A percentile compares a stretch with the other conserved stretches of the same genome.
phyloP scores from a whole-genome alignment of 345 rosid species.

The Abelmoschus esculentus region DNA sequence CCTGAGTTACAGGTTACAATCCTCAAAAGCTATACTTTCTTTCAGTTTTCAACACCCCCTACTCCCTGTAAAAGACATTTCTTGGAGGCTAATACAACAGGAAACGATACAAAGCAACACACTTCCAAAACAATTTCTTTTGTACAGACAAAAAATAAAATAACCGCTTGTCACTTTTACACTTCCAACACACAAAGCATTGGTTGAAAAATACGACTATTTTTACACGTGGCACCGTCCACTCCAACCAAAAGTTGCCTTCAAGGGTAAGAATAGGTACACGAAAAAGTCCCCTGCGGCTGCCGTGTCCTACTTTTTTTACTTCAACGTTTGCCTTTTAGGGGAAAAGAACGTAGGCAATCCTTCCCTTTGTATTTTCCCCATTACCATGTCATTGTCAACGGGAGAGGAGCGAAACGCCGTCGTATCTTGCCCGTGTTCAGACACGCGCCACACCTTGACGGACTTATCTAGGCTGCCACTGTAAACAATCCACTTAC shows the following conservation, averaged over 20 bases:
- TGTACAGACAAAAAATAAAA: too few relatives aligned
- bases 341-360: too few relatives aligned
- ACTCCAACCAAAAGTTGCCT: background rate
- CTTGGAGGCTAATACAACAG: slow-evolving; percentile 3
- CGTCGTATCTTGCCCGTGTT: slow-evolving; percentile 3
- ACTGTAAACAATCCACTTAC: slow-evolving; percentile 60
- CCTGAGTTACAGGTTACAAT: background rate
- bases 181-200: too few relatives aligned
- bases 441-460: slow-evolving; percentile 76
- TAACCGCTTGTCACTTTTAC: too few relatives aligned
- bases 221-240: background rate
- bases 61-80: background rate
- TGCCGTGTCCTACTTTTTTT: background rate
- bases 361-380: too few relatives aligned
- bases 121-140: too few relatives aligned
- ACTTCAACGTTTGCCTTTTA: background rate
- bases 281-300: background rate
- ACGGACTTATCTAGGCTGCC: slow-evolving; percentile 86
- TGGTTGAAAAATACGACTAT: background rate
- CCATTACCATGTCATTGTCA: background rate
- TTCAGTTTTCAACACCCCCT: background rate
- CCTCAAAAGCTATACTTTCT: too few relatives aligned
- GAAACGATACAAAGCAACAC: background rate
- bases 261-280: background rate
- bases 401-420: too few relatives aligned